Conservation (phyloP, 1,284 basidiomycete genomes). For the Uromyces viciae-fabae region DNA sequence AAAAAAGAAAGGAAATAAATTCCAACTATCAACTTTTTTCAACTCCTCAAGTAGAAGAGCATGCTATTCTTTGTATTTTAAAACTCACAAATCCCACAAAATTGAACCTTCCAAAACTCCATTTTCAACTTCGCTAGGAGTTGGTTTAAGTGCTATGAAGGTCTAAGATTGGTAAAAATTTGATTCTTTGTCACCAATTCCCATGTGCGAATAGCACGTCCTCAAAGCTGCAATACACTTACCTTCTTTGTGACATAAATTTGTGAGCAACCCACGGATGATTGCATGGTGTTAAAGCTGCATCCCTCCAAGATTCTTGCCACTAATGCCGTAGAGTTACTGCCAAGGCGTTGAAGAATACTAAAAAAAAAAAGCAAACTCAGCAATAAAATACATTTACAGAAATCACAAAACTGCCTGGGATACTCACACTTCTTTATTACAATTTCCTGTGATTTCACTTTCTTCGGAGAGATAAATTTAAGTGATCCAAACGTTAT, state of each 20-base stretch:
- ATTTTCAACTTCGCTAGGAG: background rate
- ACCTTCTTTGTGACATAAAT: constrained; percentile 25
- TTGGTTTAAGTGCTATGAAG: constrained; percentile 20
- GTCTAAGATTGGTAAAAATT: background rate
- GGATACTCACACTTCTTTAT: constrained; percentile 16
- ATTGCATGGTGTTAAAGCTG: constrained; percentile 5
- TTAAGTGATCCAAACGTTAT: no score
- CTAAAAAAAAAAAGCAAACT: background rate
- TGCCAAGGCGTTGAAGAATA: background rate
- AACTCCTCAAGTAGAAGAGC: background rate
- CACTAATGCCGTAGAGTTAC: background rate
- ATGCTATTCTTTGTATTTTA: no score
- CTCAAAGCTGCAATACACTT: background rate
- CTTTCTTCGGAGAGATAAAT: no score
- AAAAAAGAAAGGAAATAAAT: background rate
- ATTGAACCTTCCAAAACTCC: constrained; percentile 1
- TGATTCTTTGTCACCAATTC: background rate
- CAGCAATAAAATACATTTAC: background rate
- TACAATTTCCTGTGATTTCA: background rate
- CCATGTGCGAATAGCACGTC: no score
- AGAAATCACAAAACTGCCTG: background rate
- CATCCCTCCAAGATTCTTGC: constrained; percentile 15
- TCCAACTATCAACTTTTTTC: background rate
- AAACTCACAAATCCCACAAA: constrained; percentile 14
- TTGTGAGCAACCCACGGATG: constrained; percentile 12